Evolutionary conservation across 768 basidiomycete genomes (phyloP).

Genomic region (Termitomyces sp.): DNA sequence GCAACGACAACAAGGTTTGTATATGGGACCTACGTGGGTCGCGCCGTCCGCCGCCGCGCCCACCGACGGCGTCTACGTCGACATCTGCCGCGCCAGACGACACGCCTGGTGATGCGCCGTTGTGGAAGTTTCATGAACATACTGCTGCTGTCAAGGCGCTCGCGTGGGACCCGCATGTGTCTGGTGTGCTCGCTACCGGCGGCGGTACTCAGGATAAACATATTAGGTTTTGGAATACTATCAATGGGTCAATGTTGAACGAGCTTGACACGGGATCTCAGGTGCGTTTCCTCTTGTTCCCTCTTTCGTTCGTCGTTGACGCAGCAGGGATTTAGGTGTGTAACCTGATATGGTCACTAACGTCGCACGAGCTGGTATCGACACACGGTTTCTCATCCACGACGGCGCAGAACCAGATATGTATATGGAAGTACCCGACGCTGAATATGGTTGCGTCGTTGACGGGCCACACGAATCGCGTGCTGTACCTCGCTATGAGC

Average conservation of each 20-base stretch:
- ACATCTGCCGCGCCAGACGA: constrained; percentile 15
- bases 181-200: constrained; percentile 87
- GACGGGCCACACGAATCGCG: constrained; percentile 91
- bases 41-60: background rate
- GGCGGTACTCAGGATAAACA: constrained; percentile 99
- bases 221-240: constrained; percentile 95
- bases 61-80: background rate
- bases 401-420: constrained; percentile 93
- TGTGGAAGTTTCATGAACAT: constrained; percentile 96
- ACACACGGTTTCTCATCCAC: constrained; percentile 96
- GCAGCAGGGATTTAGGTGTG: constrained; percentile 63
- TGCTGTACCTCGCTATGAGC: constrained; percentile 95
- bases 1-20: constrained; percentile 98
- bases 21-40: constrained; percentile 87
- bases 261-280: constrained; percentile 95
- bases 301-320: no score
- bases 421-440: constrained; percentile 91
- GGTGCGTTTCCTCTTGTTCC: constrained; percentile 39
- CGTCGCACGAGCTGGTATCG: constrained; percentile 95
- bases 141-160: constrained; percentile 97
- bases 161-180: constrained; percentile 95
- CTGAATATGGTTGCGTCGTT: constrained; percentile 93
- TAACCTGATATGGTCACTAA: constrained; percentile 94
- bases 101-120: constrained; percentile 50
- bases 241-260: constrained; percentile 77